Base-by-base conservation (phyloP, 495 filamentous ascomycete genomes). In the Talaromyces thailandensis region DNA sequence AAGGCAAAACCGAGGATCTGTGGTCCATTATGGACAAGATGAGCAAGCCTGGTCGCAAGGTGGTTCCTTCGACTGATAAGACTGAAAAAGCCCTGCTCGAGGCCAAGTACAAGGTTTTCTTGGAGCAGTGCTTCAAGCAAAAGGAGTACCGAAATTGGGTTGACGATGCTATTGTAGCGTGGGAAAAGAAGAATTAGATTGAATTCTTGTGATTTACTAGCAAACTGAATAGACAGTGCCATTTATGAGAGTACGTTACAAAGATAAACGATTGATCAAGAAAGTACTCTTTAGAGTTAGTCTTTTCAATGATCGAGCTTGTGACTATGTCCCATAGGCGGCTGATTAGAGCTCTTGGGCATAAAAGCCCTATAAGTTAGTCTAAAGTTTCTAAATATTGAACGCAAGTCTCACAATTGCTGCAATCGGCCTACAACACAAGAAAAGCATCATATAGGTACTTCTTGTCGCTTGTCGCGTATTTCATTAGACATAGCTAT, bases 1-100 rank as follows among this genome's bases (percentile, higher is more conserved):
- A 92, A 16, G 93, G 93, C 12, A 85, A 86, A 63, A 92, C 88
- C 1, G 93, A 96, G 76, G 82, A 86, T 48, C 76, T 98, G 62
- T 98, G 93, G 94, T 81, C 85, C 60, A 96, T 98, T 68, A 98
- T 98, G 94, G 89, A 94, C 73, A 86, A 92, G 35, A 96, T 96
- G 89, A 93, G 86, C 75, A 96, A 96, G 76, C 87, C 91, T 25
- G 93, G 94, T n/a, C 89, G 84, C 69, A 83, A 89, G 61, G 85
- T 96, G 3, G 76, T 84, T 73, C 90, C 93, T 16, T 84, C 82
- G 0, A 82, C 76, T 23, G 84, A 95, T 69, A 66, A 66, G 53
- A 84, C 82, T 29, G 87, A 93, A 79, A 92, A 88, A 81, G 88
- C 85, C 68, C 75, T 98, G 62, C 74, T 98, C 60, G 75, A 83